Evolutionary conservation across 2,329 filamentous ascomycete genomes (phyloP), one percentile per base, ranked within the genome.

Genomic region (Leptosphaerulina australis): DNA sequence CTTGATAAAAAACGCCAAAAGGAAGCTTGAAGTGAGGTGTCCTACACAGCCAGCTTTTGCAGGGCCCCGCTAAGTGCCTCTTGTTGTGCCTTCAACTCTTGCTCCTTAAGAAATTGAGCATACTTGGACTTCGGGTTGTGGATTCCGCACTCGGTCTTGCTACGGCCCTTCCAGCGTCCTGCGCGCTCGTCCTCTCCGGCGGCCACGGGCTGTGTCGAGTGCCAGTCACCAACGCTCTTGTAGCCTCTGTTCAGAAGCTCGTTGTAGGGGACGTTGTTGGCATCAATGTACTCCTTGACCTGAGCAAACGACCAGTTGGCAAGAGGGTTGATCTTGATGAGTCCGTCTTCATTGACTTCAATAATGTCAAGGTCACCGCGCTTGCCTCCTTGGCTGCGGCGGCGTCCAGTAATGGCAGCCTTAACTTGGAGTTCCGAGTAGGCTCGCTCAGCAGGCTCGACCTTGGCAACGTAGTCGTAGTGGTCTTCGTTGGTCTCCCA

Each of bases 221-320:
- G 94, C 90, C 92, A 97, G 80, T 99, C 94, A 55, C 94, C 94
- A 56, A 99, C 83, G 59, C 91, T 96, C 83, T 97, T 97, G 83
- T 99, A 99, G n/a, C 94, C 94, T 52, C 81, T 82, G 76, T 97
- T 90, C 36, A 99, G 83, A 22, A 99, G 83, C 55, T 83, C 86
- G 73, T 99, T 99, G 81, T 96, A 97, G 0, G 94, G 94, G 3
- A 99, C 91, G 54, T 91, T 77, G 79, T 97, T 84, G 67, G 88
- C 86, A 64, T 86, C 83, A 76, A 97, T 84, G 77, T 99, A 99
- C 30, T 84, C 81, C 75, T 92, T 87, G 53, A 99, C 93, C 71
- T 97, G 88, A 55, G 85, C 79, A 77, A 99, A 99, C 33, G 83
- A 83, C 94, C 94, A 99, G 77, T 92, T 91, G 69, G 92, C 92